A percentile compares a stretch with the other conserved stretches of the same genome.
Conservation (phyloP, 2,329 filamentous ascomycete species). For the Ophiostoma sp. region DNA sequence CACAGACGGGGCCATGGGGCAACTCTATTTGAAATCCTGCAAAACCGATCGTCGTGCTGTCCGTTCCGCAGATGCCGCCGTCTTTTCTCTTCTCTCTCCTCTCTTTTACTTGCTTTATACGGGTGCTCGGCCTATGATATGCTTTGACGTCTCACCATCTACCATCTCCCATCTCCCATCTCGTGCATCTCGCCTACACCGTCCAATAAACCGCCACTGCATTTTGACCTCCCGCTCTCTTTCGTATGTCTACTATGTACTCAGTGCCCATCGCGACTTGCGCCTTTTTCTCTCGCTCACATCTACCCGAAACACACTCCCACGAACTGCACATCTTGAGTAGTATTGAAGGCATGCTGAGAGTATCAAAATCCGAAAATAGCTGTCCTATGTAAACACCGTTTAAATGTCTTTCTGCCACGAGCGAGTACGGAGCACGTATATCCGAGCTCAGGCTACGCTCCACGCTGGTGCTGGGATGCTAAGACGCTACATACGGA, state of each 20-base stretch:
- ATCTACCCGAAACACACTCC: background rate
- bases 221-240: background rate
- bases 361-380: background rate
- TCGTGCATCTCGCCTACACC: background rate
- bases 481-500: background rate
- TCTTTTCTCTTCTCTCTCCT: too few relatives aligned
- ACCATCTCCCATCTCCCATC: too few relatives aligned
- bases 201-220: background rate
- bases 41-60: background rate
- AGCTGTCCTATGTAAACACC: background rate
- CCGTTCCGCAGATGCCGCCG: background rate
- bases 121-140: background rate
- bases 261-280: background rate
- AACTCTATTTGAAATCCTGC: background rate
- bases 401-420: background rate
- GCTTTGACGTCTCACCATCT: background rate
- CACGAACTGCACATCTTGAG: background rate
- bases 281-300: background rate
- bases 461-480: background rate
- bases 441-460: background rate
- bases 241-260: background rate
- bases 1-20: background rate
- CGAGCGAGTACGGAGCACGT: background rate
- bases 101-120: background rate
- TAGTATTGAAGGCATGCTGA: background rate